Percentiles rank a stretch among this genome's conserved stretches.
phyloP scores from a whole-genome alignment of 495 filamentous ascomycete species.

The Hyaloscypha finlandica region DNA sequence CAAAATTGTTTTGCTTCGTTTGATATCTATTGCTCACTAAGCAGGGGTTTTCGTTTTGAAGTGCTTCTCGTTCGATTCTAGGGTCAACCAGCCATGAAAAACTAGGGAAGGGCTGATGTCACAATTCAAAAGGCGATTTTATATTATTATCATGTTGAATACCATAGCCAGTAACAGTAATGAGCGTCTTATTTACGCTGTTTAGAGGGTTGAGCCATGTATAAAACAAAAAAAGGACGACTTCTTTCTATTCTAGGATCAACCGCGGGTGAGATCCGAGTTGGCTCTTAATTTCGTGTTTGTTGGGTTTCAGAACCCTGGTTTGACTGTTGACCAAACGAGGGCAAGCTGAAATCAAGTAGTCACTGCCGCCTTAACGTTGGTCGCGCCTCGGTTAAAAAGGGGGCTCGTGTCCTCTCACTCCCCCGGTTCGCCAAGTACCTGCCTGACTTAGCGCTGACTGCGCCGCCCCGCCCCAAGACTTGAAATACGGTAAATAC shows the following conservation, averaged over 20 bases:
- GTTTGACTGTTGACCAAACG: neutral
- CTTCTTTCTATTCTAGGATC: neutral
- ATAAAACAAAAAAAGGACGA: neutral
- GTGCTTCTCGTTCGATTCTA: no score
- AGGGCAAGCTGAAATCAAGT: neutral
- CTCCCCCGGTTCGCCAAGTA: neutral
- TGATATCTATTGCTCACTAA: no score
- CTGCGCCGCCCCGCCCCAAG: neutral
- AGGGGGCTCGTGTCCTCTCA: neutral
- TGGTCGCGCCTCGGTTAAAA: neutral
- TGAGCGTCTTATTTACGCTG: no score
- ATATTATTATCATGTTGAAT: no score
- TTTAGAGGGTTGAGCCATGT: neutral
- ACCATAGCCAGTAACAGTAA: no score
- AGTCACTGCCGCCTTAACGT: neutral
- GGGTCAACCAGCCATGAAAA: no score
- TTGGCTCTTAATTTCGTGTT: neutral
- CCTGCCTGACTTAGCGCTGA: neutral
- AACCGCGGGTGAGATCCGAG: neutral
- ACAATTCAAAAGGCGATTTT: no score
- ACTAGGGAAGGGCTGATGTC: no score
- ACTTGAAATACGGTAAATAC: no score
- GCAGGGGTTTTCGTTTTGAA: no score
- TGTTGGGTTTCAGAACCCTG: neutral
- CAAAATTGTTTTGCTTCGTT: no score